These are phyloP conservation scores for Neopestalotiopsis rosae DNA, from an alignment of 2,329 filamentous ascomycete genomes.

Conservation along the genomic window DNA sequence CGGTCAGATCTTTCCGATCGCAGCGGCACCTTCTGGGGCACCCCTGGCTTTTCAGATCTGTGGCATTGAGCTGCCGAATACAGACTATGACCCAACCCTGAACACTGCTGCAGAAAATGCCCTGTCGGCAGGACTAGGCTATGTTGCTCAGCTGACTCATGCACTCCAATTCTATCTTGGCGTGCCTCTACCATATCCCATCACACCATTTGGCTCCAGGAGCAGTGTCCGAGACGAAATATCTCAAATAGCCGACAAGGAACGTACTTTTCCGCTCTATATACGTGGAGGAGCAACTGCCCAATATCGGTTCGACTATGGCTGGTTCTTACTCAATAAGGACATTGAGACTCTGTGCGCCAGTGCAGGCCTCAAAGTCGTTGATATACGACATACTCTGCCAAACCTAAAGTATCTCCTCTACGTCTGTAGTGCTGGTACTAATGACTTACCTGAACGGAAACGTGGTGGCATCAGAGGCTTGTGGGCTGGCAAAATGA, in stretches of 20 bases:
- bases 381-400: conserved; percentile 90
- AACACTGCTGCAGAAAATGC: conserved; percentile 66
- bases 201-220: conserved; percentile 73
- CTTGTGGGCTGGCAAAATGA: conserved; percentile 56
- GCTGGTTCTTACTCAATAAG: conserved; percentile 95
- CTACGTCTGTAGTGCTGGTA: conserved; percentile 86
- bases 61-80: conserved; percentile 79
- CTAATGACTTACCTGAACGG: conserved; percentile 63
- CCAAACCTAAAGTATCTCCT: conserved; percentile 93
- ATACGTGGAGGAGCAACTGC: conserved; percentile 66
- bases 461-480: conserved; percentile 67
- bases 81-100: conserved; percentile 65
- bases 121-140: conserved; percentile 81
- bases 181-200: conserved; percentile 79
- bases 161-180: conserved; percentile 83
- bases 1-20: conserved; percentile 78
- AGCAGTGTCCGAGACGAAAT: conserved; percentile 73
- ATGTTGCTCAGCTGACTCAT: conserved; percentile 76
- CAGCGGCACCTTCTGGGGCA: conserved; percentile 58
- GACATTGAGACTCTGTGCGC: conserved; percentile 77
- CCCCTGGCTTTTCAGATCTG: conserved; percentile 86
- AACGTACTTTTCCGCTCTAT: conserved; percentile 82
- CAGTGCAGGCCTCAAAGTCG: conserved; percentile 74
- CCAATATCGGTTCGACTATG: conserved; percentile 94
- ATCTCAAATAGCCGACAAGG: conserved; percentile 44